A percentile compares a stretch with the other conserved stretches of the same genome.
Evolutionary conservation across 2,329 filamentous ascomycete species (phyloP).

Genomic region (Fusarium devonianum): DNA sequence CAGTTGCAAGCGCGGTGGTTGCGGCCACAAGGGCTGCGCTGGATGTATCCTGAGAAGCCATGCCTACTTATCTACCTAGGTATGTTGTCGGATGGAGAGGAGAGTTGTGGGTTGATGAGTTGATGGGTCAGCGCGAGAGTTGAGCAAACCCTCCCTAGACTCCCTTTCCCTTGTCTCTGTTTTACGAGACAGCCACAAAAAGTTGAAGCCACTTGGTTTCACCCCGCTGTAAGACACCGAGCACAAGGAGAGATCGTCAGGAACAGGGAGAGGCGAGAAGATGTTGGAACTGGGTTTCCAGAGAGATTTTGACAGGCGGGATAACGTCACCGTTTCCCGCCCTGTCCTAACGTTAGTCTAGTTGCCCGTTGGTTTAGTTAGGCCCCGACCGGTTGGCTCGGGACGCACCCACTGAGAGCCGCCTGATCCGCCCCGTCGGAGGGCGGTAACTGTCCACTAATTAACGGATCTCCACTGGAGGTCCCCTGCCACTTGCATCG

Average conservation of each 20-base stretch:
- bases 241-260: no score
- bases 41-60: constrained; percentile 25
- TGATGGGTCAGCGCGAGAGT: no score
- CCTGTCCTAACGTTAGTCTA: no score
- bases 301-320: no score
- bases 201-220: no score
- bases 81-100: no score
- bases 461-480: no score
- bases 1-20: constrained; percentile 52
- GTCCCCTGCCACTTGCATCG: constrained; percentile 10
- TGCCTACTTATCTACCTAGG: no score
- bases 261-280: not conserved
- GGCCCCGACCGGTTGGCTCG: not conserved
- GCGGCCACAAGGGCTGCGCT: constrained; percentile 46
- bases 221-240: no score
- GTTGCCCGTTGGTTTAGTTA: not conserved
- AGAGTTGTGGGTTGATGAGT: not conserved
- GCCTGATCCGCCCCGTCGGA: not conserved
- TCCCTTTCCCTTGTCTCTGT: no score
- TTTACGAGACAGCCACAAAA: no score
- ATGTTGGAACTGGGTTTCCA: not conserved
- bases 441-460: not conserved
- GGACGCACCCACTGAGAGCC: not conserved
- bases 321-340: not conserved
- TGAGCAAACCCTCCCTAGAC: not conserved